These are phyloP conservation scores for Saccharomycopsis oosterbeekiorum DNA, from an alignment of 805 yeast species.

Conservation along the genomic window DNA sequence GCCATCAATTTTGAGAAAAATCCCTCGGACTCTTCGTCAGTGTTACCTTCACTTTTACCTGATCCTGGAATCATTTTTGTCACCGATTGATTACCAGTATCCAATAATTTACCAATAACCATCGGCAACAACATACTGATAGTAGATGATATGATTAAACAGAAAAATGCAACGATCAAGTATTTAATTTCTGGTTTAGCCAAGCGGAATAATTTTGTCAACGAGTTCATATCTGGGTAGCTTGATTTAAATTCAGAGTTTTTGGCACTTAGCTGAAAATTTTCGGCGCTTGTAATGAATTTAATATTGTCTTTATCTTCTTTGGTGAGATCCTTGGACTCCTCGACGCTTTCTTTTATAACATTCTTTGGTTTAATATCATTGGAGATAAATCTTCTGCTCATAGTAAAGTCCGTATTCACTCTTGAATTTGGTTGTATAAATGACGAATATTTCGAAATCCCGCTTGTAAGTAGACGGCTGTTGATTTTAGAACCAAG, in stretches of 20 bases:
- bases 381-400: not conserved
- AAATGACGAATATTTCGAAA: not conserved
- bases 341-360: not conserved
- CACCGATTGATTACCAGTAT: conserved; percentile 35
- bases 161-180: conserved; percentile 49
- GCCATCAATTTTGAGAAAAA: conserved; percentile 10
- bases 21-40: conserved; percentile 21
- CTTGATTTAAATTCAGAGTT: conserved; percentile 2
- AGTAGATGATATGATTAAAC: conserved; percentile 62
- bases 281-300: not conserved
- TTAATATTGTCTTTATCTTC: not conserved
- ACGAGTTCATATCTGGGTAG: conserved; percentile 16
- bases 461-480: not conserved
- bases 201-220: conserved; percentile 39
- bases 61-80: not conserved
- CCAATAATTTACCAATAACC: conserved; percentile 78
- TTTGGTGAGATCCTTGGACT: not conserved
- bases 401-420: not conserved
- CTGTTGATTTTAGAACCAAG: not conserved
- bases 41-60: conserved; percentile 12
- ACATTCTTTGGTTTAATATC: not conserved
- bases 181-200: conserved; percentile 49
- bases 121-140: conserved; percentile 76
- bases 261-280: conserved; percentile 12
- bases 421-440: too few relatives aligned